A percentile compares a stretch with the other conserved stretches of the same genome.
Evolutionary conservation across 768 basidiomycete species (phyloP).

Genomic region (Boletus subparvulus): DNA sequence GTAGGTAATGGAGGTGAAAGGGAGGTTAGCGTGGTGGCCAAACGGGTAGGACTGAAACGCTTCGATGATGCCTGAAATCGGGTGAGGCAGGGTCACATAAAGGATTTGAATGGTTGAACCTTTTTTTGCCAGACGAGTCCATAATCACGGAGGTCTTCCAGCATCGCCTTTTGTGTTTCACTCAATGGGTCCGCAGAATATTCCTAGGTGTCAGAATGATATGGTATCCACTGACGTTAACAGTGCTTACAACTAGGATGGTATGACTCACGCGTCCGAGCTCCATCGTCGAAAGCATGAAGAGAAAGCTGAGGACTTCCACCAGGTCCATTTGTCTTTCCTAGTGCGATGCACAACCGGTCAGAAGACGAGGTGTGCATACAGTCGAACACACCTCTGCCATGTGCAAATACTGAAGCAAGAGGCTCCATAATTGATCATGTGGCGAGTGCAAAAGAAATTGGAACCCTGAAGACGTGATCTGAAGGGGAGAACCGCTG

Average conservation of each 20-base stretch:
- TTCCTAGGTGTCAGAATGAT: slow-evolving; percentile 51
- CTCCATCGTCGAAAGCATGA: slow-evolving; percentile 97
- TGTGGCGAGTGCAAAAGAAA: slow-evolving; percentile 94
- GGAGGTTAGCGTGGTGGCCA: slow-evolving; percentile 92
- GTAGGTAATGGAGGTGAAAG: slow-evolving; percentile 79
- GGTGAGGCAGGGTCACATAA: slow-evolving; percentile 13
- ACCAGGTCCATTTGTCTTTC: slow-evolving; percentile 90
- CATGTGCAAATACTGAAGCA: slow-evolving; percentile 86
- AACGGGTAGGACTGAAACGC: slow-evolving; percentile 90
- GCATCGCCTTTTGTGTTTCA: slow-evolving; percentile 78
- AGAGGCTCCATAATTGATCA: slow-evolving; percentile 91
- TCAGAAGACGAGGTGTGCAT: slow-evolving; percentile 11
- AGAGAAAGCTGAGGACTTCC: slow-evolving; percentile 89
- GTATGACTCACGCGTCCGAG: slow-evolving; percentile 68
- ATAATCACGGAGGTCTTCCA: slow-evolving; percentile 91
- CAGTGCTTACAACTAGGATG: not conserved
- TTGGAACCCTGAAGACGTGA: slow-evolving; percentile 94
- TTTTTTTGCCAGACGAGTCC: slow-evolving; percentile 88
- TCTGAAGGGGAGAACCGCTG: slow-evolving; percentile 63
- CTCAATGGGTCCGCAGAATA: slow-evolving; percentile 84
- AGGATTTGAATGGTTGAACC: slow-evolving; percentile 41
- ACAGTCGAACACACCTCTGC: slow-evolving; percentile 58
- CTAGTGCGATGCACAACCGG: slow-evolving; percentile 37
- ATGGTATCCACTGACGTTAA: not conserved
- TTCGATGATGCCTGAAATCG: slow-evolving; percentile 58